Evolutionary conservation across 2,329 filamentous ascomycete species (phyloP), one percentile per base, ranked within the genome.

Genomic region (Plectosphaerella sp.): DNA sequence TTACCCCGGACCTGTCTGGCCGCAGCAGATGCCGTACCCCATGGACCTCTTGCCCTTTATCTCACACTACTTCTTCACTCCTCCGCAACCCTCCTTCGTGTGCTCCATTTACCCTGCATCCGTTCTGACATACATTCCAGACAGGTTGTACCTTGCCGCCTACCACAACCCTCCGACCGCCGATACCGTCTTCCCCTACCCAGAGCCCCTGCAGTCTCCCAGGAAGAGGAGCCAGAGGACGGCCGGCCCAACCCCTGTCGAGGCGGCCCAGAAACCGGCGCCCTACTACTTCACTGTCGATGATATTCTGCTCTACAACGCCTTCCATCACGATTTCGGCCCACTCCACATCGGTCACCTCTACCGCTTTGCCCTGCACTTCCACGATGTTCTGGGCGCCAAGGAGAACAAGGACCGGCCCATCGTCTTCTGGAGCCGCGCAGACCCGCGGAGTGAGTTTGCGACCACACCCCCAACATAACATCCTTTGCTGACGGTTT

Each of bases 251-350:
- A 58, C 52, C 8, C 68, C 77, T 10, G 70, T 68, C 0, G 52
- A 61, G 14, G 45, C 57, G 24, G 65, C 70, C n/a, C 65, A 72
- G 24, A 69, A 72, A 54, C 70, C 77, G 59, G 74, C 86, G 51
- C 94, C 94, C 1, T 92, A 89, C 67, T 99, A 97, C 75, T 99
- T 99, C 72, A 93, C 91, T 48, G 86, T 97, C 60, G 94, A 99
- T 67, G 90, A 96, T 66, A 87, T 79, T 41, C 84, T 99, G 45
- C 80, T 96, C 46, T 99, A 99, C 79, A 99, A 99, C 70, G 92
- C 93, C 33, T 99, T 99, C 72, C 92, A 97, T 73, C 92, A 95
- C 64, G 94, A 99, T 73, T 99, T 99, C 70, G 94, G 94, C 63
- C 94, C 94, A 64, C 78, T 99, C 54, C 94, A 99, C 75, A 96